Percentiles rank a stretch among this genome's conserved stretches.
phyloP scores from a whole-genome alignment of 257 asterid species.

The Vinca minor region DNA sequence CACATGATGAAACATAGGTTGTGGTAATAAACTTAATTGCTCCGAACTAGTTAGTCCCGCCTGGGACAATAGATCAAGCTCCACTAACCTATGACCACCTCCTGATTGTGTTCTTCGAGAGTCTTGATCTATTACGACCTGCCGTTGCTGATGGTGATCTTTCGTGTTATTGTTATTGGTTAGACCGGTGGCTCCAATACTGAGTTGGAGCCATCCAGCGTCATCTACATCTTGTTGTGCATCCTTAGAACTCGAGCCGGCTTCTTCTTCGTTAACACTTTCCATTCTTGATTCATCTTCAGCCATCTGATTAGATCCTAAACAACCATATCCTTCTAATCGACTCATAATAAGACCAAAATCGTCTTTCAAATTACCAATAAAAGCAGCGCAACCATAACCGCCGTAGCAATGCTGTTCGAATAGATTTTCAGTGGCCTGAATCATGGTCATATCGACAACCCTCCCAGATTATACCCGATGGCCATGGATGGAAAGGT shows the following conservation, averaged over 20 bases:
- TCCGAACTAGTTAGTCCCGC: neutral
- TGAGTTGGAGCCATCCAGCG: constrained; percentile 58
- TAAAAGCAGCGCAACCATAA: no score
- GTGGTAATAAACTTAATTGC: constrained; percentile 11
- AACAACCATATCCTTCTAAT: constrained; percentile 30
- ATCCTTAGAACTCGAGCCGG: constrained; percentile 33
- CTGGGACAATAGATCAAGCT: constrained; percentile 52
- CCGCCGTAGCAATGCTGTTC: constrained; percentile 23
- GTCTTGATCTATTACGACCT: neutral
- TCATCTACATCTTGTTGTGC: constrained; percentile 16
- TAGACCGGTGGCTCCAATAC: no score
- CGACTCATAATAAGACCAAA: constrained; percentile 36
- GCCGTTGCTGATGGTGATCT: neutral
- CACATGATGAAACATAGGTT: no score
- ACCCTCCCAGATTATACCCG: no score
- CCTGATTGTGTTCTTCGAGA: no score
- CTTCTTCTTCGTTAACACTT: constrained; percentile 23
- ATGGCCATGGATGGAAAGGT: constrained; percentile 35
- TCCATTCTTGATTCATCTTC: constrained; percentile 43
- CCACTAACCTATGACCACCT: no score
- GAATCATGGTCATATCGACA: constrained; percentile 63
- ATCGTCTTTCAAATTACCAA: no score
- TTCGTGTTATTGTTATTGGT: no score
- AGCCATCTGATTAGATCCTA: constrained; percentile 30
- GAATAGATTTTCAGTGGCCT: constrained; percentile 22